phyloP scores from a whole-genome alignment of 2,329 filamentous ascomycete species.

The Cyphellophora attinorum region DNA sequence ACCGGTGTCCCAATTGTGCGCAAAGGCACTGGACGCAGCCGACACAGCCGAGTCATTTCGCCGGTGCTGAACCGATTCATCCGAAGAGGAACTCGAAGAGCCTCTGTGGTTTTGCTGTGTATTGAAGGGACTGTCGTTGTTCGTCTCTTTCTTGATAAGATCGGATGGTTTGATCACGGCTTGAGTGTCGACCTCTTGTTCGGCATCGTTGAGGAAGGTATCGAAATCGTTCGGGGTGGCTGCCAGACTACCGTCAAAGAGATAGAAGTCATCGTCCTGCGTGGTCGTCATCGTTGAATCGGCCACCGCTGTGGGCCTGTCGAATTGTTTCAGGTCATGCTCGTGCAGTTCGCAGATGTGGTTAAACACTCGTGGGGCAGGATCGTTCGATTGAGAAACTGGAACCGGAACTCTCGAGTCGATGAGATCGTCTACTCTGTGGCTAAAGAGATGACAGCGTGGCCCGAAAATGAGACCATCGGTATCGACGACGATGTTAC shows the following conservation, averaged over 20 bases:
- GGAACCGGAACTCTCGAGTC: too few relatives aligned
- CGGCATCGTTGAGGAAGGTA: slow-evolving; percentile 26
- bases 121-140: slow-evolving; percentile 15
- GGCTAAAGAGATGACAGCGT: too few relatives aligned
- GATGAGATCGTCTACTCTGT: too few relatives aligned
- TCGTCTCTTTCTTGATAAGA: slow-evolving; percentile 13
- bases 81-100: slow-evolving; percentile 34
- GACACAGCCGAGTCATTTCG: slow-evolving; percentile 32
- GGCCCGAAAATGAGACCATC: too few relatives aligned
- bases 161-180: slow-evolving; percentile 20
- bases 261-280: slow-evolving; percentile 33
- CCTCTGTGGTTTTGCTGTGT: slow-evolving; percentile 32
- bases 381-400: too few relatives aligned
- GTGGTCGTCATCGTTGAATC: too few relatives aligned
- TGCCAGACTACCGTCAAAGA: slow-evolving; percentile 28
- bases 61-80: slow-evolving; percentile 30
- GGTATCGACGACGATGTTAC: too few relatives aligned
- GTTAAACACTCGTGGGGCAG: too few relatives aligned
- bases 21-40: slow-evolving; percentile 29
- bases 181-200: slow-evolving; percentile 16
- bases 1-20: slow-evolving; percentile 17
- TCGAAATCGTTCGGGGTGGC: slow-evolving; percentile 32
- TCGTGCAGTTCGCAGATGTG: too few relatives aligned
- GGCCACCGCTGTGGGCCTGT: too few relatives aligned
- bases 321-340: too few relatives aligned